These are phyloP conservation scores for Microcos paniculata DNA, from an alignment of 345 rosid species.

Conservation along the genomic window DNA sequence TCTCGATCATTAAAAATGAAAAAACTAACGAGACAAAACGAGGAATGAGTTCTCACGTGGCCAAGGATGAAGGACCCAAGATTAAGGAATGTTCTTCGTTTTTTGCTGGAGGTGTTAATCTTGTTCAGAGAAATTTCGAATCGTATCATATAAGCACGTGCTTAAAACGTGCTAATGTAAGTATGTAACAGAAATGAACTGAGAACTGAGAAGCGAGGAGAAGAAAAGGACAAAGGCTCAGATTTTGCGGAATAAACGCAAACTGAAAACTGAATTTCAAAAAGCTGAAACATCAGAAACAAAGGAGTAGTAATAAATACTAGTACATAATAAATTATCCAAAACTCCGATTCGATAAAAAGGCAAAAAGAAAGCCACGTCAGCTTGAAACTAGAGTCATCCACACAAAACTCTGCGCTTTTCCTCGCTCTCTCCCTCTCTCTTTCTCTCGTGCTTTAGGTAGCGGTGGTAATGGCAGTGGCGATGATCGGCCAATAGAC, in stretches of 20 bases:
- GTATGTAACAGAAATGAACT: not conserved
- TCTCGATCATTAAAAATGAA: not conserved
- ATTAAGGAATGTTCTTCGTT: no score
- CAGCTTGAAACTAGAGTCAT: not conserved
- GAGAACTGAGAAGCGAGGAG: not conserved
- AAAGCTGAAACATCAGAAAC: not conserved
- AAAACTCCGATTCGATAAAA: not conserved
- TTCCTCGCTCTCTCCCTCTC: not conserved
- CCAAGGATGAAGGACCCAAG: no score
- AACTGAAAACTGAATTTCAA: not conserved
- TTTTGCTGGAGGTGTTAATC: no score
- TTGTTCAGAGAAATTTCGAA: no score
- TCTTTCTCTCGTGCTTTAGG: not conserved
- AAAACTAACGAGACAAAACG: no score
- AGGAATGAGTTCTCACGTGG: no score
- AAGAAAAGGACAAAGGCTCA: not conserved
- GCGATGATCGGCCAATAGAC: not conserved
- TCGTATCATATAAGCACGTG: no score
- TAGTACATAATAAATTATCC: not conserved
- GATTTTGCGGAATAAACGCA: not conserved
- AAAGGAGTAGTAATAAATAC: no score
- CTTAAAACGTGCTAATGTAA: not conserved
- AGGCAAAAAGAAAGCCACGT: not conserved
- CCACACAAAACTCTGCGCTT: constrained; percentile 9
- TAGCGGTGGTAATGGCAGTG: not conserved